Evolutionary conservation across 345 rosid genomes (phyloP).

Genomic region (Corchorus capsularis): DNA sequence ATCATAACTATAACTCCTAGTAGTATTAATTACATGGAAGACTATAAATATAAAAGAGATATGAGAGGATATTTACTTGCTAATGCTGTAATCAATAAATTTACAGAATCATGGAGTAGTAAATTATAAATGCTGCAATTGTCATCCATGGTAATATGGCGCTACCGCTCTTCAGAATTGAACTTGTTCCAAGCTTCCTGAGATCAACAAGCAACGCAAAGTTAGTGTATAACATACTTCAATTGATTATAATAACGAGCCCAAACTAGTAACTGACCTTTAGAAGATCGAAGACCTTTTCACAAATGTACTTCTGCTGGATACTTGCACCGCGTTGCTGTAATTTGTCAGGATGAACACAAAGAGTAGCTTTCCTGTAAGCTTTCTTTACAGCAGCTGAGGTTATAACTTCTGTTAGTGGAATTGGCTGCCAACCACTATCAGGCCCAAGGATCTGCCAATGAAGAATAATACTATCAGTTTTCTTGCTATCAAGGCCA

Average conservation of each 20-base stretch:
- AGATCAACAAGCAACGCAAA: constrained; percentile 22
- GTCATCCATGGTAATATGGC: not conserved
- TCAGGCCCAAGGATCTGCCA: constrained; percentile 85
- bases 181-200: constrained; percentile 98
- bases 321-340: constrained; percentile 93
- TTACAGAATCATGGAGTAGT: not conserved
- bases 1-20: not conserved
- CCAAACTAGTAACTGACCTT: constrained; percentile 49
- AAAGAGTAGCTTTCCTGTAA: constrained; percentile 96
- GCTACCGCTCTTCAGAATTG: constrained; percentile 89
- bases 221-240: not conserved
- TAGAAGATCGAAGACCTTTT: constrained; percentile 94
- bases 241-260: not conserved
- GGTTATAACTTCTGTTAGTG: constrained; percentile 91
- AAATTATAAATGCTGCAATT: not conserved
- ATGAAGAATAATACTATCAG: constrained; percentile 12
- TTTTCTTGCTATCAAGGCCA: not conserved
- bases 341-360: constrained; percentile 96
- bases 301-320: constrained; percentile 91
- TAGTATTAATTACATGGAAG: not conserved
- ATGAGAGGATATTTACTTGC: not conserved
- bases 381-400: constrained; percentile 93
- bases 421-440: constrained; percentile 95
- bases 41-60: not conserved
- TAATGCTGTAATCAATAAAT: not conserved